Evolutionary conservation across 2,329 filamentous ascomycete genomes (phyloP).

Genomic region (Fusarium miscanthi): DNA sequence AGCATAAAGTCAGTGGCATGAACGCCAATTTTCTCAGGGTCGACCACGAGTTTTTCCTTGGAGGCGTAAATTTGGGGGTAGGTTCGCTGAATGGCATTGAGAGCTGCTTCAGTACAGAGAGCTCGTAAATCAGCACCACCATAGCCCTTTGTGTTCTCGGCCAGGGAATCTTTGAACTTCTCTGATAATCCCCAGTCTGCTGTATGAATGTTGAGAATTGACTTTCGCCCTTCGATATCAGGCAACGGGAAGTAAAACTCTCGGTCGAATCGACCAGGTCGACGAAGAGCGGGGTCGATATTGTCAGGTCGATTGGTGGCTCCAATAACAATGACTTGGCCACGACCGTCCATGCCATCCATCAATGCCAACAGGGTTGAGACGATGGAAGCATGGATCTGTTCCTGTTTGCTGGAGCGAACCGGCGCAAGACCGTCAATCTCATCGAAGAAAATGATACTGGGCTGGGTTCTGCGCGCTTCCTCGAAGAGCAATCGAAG

Average conservation of each 20-base stretch:
- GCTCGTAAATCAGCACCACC: conserved; percentile 95
- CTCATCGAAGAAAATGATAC: conserved; percentile 99
- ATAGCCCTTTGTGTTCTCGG: conserved; percentile 92
- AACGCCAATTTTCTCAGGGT: conserved; percentile 84
- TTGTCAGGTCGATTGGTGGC: conserved; percentile 98
- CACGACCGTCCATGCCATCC: conserved; percentile 98
- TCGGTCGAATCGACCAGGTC: conserved; percentile 93
- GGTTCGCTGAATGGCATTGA: conserved; percentile 94
- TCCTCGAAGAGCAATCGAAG: conserved; percentile 94
- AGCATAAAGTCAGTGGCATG: conserved; percentile 97
- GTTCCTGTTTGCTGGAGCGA: conserved; percentile 96
- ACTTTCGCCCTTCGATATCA: conserved; percentile 79
- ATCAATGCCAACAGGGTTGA: conserved; percentile 93
- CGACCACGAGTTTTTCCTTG: conserved; percentile 88
- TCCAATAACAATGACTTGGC: conserved; percentile 97
- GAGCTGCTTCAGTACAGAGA: conserved; percentile 92
- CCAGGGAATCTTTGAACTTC: conserved; percentile 84
- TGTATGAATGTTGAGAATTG: conserved; percentile 96
- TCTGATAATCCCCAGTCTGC: conserved; percentile 88
- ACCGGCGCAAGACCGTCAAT: conserved; percentile 97
- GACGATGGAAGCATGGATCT: conserved; percentile 98
- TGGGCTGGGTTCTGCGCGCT: conserved; percentile 93
- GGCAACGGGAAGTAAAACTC: conserved; percentile 99
- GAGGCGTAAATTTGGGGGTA: conserved; percentile 97
- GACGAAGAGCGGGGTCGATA: conserved; percentile 93